Conservation (phyloP, 148 eudicot species). For the Silene latifolia region DNA sequence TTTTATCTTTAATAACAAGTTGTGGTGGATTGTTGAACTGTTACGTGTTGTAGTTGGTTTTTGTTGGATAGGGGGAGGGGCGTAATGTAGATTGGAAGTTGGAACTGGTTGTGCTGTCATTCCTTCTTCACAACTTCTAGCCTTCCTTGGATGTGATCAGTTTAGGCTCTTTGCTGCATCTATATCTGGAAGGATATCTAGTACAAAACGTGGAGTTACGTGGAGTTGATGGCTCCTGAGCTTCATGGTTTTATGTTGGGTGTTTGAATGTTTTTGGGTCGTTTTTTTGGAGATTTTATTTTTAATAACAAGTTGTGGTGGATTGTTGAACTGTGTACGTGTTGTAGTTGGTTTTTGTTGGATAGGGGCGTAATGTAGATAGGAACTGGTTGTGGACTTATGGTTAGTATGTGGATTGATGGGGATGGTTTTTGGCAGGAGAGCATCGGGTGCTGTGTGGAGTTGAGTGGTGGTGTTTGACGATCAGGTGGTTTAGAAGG, state of each 20-base stretch:
- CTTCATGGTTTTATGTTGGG: conserved; percentile 23
- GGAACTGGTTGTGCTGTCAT: conserved; percentile 5
- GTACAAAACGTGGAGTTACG: conserved; percentile 8
- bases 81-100: too few species aligned
- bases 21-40: too few species aligned
- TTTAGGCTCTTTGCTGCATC: conserved; percentile 22
- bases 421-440: conserved; percentile 52
- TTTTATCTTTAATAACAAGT: too few species aligned
- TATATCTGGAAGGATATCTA: conserved; percentile 15
- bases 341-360: conserved; percentile 37
- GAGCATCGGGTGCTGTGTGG: conserved; percentile 43
- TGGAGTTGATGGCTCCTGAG: conserved; percentile 30
- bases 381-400: conserved; percentile 27
- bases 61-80: too few species aligned
- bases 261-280: conserved; percentile 29
- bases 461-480: conserved; percentile 50
- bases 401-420: conserved; percentile 38
- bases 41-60: too few species aligned
- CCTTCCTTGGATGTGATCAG: conserved; percentile 19
- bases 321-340: conserved; percentile 34
- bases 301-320: conserved; percentile 29
- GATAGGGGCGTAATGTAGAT: conserved; percentile 28
- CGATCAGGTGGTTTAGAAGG: conserved; percentile 36
- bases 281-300: conserved; percentile 26
- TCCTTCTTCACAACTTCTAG: conserved; percentile 9